These are phyloP conservation scores for Leptographium procerum DNA, from an alignment of 2,329 filamentous ascomycete species.

Conservation along the genomic window DNA sequence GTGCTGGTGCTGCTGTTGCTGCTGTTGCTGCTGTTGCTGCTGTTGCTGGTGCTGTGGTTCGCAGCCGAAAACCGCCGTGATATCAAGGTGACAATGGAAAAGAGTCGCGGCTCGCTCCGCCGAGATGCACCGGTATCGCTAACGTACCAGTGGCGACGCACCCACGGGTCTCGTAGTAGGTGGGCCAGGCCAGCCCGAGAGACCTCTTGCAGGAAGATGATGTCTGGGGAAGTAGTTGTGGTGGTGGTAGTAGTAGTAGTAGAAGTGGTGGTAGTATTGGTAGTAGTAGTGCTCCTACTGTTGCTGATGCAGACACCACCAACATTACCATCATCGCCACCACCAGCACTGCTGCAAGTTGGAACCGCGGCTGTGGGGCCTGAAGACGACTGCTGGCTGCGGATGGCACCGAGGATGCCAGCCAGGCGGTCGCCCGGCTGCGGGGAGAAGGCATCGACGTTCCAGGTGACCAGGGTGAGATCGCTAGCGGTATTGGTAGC, in stretches of 20 bases:
- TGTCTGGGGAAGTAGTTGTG: conserved; percentile 13
- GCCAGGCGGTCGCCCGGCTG: conserved; percentile 13
- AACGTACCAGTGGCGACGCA: conserved; percentile 20
- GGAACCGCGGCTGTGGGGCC: too few species aligned
- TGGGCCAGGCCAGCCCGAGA: conserved; percentile 13
- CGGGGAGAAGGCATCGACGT: conserved; percentile 17
- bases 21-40: neutral
- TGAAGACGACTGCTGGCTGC: neutral
- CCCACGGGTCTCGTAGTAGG: conserved; percentile 16
- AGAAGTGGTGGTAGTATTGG: neutral
- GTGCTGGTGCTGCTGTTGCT: neutral
- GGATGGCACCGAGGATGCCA: conserved; percentile 18
- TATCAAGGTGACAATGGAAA: conserved; percentile 18
- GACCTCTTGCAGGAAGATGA: conserved; percentile 26
- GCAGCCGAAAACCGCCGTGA: conserved; percentile 19
- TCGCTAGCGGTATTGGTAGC: neutral
- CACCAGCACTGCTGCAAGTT: too few species aligned
- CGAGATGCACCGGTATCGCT: conserved; percentile 18
- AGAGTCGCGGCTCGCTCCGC: conserved; percentile 11
- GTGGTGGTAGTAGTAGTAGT: neutral
- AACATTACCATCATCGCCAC: too few species aligned
- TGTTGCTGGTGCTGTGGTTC: neutral
- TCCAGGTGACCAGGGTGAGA: conserved; percentile 20
- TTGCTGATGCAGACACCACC: too few species aligned
- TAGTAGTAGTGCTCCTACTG: too few species aligned